phyloP scores from a whole-genome alignment of 805 yeast genomes.

The Yarrowia sp. region DNA sequence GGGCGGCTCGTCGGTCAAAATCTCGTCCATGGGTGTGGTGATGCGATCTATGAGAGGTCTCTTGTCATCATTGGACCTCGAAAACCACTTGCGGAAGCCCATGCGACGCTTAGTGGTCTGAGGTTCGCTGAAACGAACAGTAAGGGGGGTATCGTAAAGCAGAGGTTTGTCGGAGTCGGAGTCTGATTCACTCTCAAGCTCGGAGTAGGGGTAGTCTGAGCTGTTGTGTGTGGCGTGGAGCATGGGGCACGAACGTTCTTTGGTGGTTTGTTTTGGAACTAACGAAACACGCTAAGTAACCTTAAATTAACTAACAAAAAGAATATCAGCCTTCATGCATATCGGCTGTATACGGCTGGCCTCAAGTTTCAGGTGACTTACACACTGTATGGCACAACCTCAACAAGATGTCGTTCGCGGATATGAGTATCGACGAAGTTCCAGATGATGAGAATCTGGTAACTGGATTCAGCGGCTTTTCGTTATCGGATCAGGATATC shows the following conservation, averaged over 20 bases:
- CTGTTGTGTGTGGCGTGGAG: background rate
- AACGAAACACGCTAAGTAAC: background rate
- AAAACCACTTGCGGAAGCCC: slow-evolving; percentile 15
- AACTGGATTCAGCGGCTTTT: slow-evolving; percentile 2
- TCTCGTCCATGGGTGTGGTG: slow-evolving; percentile 17
- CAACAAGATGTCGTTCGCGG: slow-evolving; percentile 4
- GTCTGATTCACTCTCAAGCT: slow-evolving; percentile 4
- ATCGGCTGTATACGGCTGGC: background rate
- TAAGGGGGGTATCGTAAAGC: background rate
- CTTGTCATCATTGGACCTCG: background rate
- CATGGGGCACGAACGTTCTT: background rate
- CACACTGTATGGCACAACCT: background rate
- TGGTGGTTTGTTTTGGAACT: background rate
- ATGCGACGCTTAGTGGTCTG: background rate
- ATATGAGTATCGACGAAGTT: slow-evolving; percentile 2
- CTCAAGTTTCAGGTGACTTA: background rate
- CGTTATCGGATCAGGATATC: background rate
- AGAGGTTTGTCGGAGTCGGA: background rate
- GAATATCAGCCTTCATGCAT: background rate
- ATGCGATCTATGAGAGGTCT: slow-evolving; percentile 13
- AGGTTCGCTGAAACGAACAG: background rate
- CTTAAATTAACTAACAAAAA: background rate
- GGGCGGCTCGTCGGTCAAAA: slow-evolving; percentile 1
- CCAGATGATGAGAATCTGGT: slow-evolving; percentile 5
- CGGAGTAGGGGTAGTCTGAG: background rate